Percentiles rank a stretch among this genome's conserved stretches.
phyloP scores from a whole-genome alignment of 352 stramenopile genomes.

The Phytophthora podocarpi region DNA sequence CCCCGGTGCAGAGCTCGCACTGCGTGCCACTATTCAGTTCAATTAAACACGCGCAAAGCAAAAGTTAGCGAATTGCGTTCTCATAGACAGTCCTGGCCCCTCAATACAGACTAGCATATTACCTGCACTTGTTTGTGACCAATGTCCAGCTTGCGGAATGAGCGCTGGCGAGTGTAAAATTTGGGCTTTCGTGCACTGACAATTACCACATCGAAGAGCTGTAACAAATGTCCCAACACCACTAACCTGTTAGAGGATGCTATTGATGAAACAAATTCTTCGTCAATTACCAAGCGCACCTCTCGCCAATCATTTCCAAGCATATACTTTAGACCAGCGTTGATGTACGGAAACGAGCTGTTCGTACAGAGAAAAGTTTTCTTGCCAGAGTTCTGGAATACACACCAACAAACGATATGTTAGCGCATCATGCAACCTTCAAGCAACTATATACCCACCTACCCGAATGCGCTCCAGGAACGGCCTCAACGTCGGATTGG shows the following conservation, averaged over 20 bases:
- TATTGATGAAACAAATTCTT: too few relatives aligned
- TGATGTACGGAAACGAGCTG: constrained; percentile 94
- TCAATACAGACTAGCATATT: not conserved
- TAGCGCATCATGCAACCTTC: not conserved
- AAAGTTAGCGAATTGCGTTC: too few relatives aligned
- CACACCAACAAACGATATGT: not conserved
- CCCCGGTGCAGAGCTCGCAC: constrained; percentile 63
- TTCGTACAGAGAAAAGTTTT: constrained; percentile 94
- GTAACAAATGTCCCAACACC: too few relatives aligned
- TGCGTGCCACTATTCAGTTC: constrained; percentile 55
- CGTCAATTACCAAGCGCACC: constrained; percentile 15
- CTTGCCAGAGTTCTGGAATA: constrained; percentile 77
- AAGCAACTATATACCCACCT: not conserved
- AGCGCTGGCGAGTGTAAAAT: constrained; percentile 90
- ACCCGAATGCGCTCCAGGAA: constrained; percentile 82
- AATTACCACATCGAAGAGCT: constrained; percentile 92
- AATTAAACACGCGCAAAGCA: not conserved
- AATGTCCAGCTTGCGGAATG: constrained; percentile 76
- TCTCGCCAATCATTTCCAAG: constrained; percentile 91
- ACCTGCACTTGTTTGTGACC: constrained; percentile 72
- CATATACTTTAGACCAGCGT: constrained; percentile 93
- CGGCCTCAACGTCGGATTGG: constrained; percentile 84
- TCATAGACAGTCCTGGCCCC: too few relatives aligned
- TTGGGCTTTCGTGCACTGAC: constrained; percentile 90
- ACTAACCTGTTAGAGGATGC: too few relatives aligned